Base-by-base conservation (phyloP, 768 basidiomycete genomes). In the Lactifluus echinatus region DNA sequence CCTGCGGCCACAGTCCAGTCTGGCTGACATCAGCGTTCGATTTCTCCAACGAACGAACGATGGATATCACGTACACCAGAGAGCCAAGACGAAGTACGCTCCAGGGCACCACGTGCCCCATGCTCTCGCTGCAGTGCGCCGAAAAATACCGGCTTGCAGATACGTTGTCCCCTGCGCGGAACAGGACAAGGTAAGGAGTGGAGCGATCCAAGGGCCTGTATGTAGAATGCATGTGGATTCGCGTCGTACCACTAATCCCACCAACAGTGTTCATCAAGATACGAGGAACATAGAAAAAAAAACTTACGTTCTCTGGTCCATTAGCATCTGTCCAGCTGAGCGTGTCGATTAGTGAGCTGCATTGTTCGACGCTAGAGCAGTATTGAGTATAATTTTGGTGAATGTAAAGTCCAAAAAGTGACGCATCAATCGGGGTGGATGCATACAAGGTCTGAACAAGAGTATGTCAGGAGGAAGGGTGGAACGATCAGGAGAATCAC, bases 381-480 rank as follows among this genome's bases (percentile, higher is more conserved):
- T 90, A 98, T 55, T 86, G 84, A 0, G 85, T 79, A 63, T 94
- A 92, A 66, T 96, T 98, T 69, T 98, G 93, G 63, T 99, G 96
- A 8, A 94, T 76, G 67, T 97, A 99, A 7, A 95, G 70, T 2
- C 86, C 85, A 60, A 93, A 87, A 1, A 97, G 74, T 1, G 89
- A 90, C 1, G 91, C 83, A 70, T 99, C 96, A 53, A 98, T 86
- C 0, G 95, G 93, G 0, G 88, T 88, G 66, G 92, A 87, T 1
- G 85, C 81, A 66, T 87, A 89, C 3, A 97, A 71, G 11, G 69
- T 68, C 92, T 93, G 56, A 2, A 43, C 4, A 29, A 26, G 4
- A 21, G 33, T 8, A 19, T 15, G n/a, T 29, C 33, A 55, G 60
- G 24, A 7, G 5, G 24, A 48, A 47, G 2, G 17, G 17, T 65